phyloP scores from a whole-genome alignment of 176 grass and related monocot genomes.

The Ananas comosus region DNA sequence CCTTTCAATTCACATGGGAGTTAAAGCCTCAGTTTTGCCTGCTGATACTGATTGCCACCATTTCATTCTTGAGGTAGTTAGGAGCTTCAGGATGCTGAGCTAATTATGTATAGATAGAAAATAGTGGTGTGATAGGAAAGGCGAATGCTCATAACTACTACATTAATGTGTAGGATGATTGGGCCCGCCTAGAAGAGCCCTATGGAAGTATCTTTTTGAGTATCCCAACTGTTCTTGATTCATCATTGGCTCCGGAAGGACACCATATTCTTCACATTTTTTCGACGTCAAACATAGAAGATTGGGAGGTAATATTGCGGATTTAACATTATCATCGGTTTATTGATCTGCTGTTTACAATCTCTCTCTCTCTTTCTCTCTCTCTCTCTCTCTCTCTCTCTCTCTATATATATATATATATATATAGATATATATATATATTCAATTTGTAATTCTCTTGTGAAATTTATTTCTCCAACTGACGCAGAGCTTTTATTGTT shows the following conservation, averaged over 20 bases:
- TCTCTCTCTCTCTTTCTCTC: too few species aligned
- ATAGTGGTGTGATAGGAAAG: too few species aligned
- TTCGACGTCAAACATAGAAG: constrained; percentile 80
- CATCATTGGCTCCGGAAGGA: constrained; percentile 76
- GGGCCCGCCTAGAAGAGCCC: constrained; percentile 75
- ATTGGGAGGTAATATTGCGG: constrained; percentile 70
- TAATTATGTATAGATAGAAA: too few species aligned
- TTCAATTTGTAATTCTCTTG: constrained; percentile 1
- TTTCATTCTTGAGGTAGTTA: constrained; percentile 83
- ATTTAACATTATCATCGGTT: not conserved
- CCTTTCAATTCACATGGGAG: constrained; percentile 96
- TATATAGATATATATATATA: not conserved
- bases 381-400: too few species aligned
- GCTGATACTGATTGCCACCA: constrained; percentile 84
- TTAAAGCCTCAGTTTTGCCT: constrained; percentile 77
- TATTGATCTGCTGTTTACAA: not conserved
- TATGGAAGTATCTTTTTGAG: constrained; percentile 98
- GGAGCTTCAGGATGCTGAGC: not conserved
- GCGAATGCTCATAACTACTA: not conserved
- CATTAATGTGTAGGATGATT: constrained; percentile 54
- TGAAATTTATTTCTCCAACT: not conserved
- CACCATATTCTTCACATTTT: constrained; percentile 98
- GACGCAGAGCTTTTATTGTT: not conserved
- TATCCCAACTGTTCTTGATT: constrained; percentile 93
- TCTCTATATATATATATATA: too few species aligned